Evolutionary conservation across 2,329 filamentous ascomycete genomes (phyloP).

Genomic region (Pseudofabraea citricarpa): DNA sequence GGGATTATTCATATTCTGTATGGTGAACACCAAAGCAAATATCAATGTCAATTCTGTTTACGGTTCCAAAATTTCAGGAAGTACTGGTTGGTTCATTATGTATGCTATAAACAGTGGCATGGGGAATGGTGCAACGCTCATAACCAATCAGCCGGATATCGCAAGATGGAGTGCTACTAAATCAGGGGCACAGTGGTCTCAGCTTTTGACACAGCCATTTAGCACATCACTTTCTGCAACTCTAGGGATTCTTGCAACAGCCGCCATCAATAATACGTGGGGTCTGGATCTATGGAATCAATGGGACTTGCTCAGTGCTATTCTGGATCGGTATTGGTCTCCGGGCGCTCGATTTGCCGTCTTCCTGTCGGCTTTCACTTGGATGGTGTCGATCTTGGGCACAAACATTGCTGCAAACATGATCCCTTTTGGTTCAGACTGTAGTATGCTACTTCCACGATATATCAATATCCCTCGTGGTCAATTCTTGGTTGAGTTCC

Average conservation of each 20-base stretch:
- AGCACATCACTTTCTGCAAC: slow-evolving; percentile 35
- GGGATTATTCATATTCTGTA: slow-evolving; percentile 35
- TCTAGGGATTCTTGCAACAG: slow-evolving; percentile 39
- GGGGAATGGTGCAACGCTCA: slow-evolving; percentile 33
- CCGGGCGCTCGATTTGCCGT: slow-evolving; percentile 33
- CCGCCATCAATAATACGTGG: slow-evolving; percentile 38
- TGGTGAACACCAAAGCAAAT: slow-evolving; percentile 32
- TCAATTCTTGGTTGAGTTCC: slow-evolving; percentile 45
- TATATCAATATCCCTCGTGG: slow-evolving; percentile 52
- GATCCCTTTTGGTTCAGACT: slow-evolving; percentile 48
- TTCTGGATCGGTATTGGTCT: slow-evolving; percentile 22
- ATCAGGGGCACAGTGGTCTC: slow-evolving; percentile 35
- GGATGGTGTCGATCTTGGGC: slow-evolving; percentile 48
- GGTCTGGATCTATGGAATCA: slow-evolving; percentile 33
- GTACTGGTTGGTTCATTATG: slow-evolving; percentile 32
- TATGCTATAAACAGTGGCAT: slow-evolving; percentile 34
- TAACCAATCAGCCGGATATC: slow-evolving; percentile 40
- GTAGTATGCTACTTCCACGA: slow-evolving; percentile 46
- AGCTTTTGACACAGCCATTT: slow-evolving; percentile 36
- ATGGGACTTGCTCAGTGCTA: slow-evolving; percentile 43
- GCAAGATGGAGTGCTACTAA: slow-evolving; percentile 35
- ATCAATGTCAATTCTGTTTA: slow-evolving; percentile 26
- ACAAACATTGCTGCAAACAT: slow-evolving; percentile 55
- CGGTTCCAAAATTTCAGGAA: slow-evolving; percentile 8
- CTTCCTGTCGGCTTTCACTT: slow-evolving; percentile 46